Base-by-base conservation (phyloP, 495 filamentous ascomycete genomes). In the Bryoglossum gracile region DNA sequence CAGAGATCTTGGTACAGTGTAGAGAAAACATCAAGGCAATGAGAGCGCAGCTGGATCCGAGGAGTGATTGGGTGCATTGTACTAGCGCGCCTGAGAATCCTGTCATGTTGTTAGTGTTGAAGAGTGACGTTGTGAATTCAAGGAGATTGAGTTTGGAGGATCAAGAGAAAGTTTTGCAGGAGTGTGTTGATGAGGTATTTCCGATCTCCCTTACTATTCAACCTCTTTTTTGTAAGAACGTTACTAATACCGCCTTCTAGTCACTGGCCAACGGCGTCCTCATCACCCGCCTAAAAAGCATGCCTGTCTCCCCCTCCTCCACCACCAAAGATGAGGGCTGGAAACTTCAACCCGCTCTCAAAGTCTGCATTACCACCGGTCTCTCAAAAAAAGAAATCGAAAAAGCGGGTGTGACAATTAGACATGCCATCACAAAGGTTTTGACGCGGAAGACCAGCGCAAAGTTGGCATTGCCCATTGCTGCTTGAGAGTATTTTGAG, bases 341-440 rank as follows among this genome's bases (percentile, higher is more conserved):
- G 68, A 72, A 76, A 37, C 76, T 87, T 35, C 70, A 79, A 42
- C 86, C 89, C 11, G 86, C 83, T 4, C 73, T 97, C 48, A 98
- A 97, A 70, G 81, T 94, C 14, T 95, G 90, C 63, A 74, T 95
- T 46, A 91, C 89, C 0, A 83, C 74, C 25, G 92, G 86, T 8
- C 73, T 97, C 56, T 84, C 84, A 26, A 89, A 85, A 71, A 95
- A 94, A 69, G 92, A 98, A 65, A 83, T 88, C 36, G 92, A 98
- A 69, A 91, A 89, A 68, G 86, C 92, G 2, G 92, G 91, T 2
- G 77, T 81, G 3, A 84, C 78, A 4, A 87, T 97, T 49, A 76
- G 94, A 43, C 91, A 96, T 68, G 92, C 90, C 16, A 87, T 96
- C 56, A 95, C 90, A 24, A 95, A 94, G 70, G 82, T 96, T 42